Conservation (phyloP, 345 rosid species). For the Salix dunnii region DNA sequence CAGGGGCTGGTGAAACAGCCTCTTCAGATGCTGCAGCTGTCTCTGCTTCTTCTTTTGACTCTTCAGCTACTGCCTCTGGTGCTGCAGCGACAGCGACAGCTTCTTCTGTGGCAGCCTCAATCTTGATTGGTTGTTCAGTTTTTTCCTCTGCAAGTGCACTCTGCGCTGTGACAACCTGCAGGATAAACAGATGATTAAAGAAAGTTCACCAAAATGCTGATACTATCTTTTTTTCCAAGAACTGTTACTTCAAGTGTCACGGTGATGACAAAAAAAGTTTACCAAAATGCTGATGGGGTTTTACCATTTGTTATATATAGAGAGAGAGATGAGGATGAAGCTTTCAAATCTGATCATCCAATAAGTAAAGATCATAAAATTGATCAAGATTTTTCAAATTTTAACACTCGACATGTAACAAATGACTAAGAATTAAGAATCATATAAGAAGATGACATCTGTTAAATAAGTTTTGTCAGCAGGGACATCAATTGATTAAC, state of each 20-base stretch:
- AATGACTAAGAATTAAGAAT: no score
- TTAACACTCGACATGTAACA: not conserved
- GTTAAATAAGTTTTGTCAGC: not conserved
- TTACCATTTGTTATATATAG: not conserved
- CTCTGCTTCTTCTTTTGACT: slow-evolving; percentile 7
- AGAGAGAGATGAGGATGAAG: not conserved
- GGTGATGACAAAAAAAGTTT: not conserved
- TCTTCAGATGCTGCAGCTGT: slow-evolving; percentile 9
- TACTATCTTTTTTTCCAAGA: not conserved
- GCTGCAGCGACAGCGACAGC: slow-evolving; percentile 6
- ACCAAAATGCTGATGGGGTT: not conserved
- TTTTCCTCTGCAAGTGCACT: slow-evolving; percentile 40
- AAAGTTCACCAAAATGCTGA: not conserved
- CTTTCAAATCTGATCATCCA: not conserved
- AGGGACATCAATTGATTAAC: not conserved
- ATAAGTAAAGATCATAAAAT: not conserved
- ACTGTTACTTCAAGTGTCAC: not conserved
- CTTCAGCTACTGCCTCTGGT: not conserved
- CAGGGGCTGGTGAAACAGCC: not conserved
- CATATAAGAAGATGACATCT: not conserved
- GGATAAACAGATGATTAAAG: not conserved
- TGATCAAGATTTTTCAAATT: not conserved
- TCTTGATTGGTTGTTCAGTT: slow-evolving; percentile 27
- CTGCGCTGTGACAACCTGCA: slow-evolving; percentile 50
- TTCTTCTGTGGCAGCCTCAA: slow-evolving; percentile 24